Evolutionary conservation across 306 rosid genomes (phyloP), one percentile per base, ranked within the genome.

Genomic region (Gillenia trifoliata): DNA sequence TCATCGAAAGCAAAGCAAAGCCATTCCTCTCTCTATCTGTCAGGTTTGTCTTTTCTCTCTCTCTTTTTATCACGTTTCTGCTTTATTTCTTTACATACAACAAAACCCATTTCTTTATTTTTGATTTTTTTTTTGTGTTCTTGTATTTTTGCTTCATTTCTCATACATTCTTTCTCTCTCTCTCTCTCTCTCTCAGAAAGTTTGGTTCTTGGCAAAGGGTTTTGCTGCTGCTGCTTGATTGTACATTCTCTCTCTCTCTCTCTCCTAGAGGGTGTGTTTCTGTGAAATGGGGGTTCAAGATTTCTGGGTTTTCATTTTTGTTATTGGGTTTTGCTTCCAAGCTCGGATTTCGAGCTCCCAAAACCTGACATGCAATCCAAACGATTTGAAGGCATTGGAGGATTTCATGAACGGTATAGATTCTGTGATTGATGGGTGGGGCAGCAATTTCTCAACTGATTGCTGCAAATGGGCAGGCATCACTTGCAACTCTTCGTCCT

Each of bases 381-480:
- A 67, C 29, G 88, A 84, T 55, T 43, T 71, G 61, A 65, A 15
- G 4, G 80, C 73, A n/a, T 52, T 85, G 64, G 54, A 54, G 13
- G 80, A 56, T 29, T 82, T 79, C 67, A 71, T 17, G 76, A 59
- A 38, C 2, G 77, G 29, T 33, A n/a, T 85, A 28, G 47, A 66
- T 16, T 47, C 67, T 3, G 8, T 4, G 34, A 43, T 70, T 78
- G 56, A 49, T 3, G 26, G 36, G 15, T 82, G 84, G 89, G 75
- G 77, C 19, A 26, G 9, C 25, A 73, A 57, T 13, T 29, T 25
- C 23, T 72, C 88, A 31, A 20, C 66, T 59, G 56, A 85, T 60
- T 85, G 88, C 77, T 85, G 88, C 60, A 28, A 16, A 26, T 85
- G 86, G 88, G 40, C 30, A 64, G 88, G 86, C n/a, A 30, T 85